Conservation (phyloP, 306 rosid genomes). For the Cucurbita moschata region DNA sequence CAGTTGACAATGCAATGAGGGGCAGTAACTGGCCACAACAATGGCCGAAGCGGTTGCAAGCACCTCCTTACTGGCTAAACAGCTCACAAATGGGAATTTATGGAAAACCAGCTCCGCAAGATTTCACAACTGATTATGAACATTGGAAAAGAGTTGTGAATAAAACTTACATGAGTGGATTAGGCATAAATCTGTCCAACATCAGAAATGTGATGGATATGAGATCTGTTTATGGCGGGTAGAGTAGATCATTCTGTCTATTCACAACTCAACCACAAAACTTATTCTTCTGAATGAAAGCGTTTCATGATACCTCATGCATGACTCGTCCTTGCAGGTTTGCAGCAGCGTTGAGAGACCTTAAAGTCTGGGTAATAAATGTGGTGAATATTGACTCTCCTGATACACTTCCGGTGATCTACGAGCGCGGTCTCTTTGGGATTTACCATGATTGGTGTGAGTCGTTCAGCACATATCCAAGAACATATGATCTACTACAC, state of each 20-base stretch:
- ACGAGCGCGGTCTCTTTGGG: slow-evolving; percentile 83
- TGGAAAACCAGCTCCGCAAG: slow-evolving; percentile 79
- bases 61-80: slow-evolving; percentile 76
- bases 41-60: slow-evolving; percentile 60
- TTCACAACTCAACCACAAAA: not conserved
- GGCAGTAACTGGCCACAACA: slow-evolving; percentile 62
- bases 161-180: slow-evolving; percentile 35
- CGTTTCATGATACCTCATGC: not conserved
- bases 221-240: slow-evolving; percentile 96
- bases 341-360: slow-evolving; percentile 71
- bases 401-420: slow-evolving; percentile 80
- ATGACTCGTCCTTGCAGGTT: slow-evolving; percentile 34
- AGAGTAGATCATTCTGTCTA: slow-evolving; percentile 16
- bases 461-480: slow-evolving; percentile 85
- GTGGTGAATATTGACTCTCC: slow-evolving; percentile 74
- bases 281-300: not conserved
- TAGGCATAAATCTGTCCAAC: slow-evolving; percentile 64
- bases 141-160: slow-evolving; percentile 68
- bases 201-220: slow-evolving; percentile 90
- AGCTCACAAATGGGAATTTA: slow-evolving; percentile 66
- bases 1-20: slow-evolving; percentile 32
- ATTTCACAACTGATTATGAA: slow-evolving; percentile 51
- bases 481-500: slow-evolving; percentile 72
- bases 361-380: slow-evolving; percentile 74
- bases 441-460: slow-evolving; percentile 97